A percentile compares a stretch with the other conserved stretches of the same genome.
These are phyloP conservation scores for Termitomyces sp. DNA, from an alignment of 768 basidiomycete genomes.

Conservation along the genomic window DNA sequence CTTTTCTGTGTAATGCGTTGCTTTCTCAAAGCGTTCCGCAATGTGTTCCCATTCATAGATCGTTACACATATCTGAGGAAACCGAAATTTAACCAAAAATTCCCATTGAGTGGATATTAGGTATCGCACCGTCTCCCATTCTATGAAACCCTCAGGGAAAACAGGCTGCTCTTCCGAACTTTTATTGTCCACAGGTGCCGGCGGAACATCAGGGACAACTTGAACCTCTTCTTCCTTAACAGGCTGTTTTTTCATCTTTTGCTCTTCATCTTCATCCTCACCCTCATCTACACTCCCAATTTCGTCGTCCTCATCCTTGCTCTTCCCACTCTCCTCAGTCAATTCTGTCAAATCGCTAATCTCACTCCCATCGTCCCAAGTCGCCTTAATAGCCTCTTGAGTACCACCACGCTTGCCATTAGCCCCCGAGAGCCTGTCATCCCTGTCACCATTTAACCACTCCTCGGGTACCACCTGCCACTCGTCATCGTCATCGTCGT, in stretches of 20 bases:
- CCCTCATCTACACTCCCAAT: conserved; percentile 13
- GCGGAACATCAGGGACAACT: conserved; percentile 1
- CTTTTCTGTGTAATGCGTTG: conserved; percentile 78
- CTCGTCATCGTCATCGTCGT: conserved; percentile 59
- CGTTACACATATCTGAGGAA: conserved; percentile 71
- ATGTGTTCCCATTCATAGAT: conserved; percentile 84
- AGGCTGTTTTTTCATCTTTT: conserved; percentile 10
- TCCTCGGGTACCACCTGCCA: conserved; percentile 83
- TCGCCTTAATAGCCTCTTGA: conserved; percentile 36
- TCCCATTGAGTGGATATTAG: not conserved
- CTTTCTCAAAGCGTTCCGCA: conserved; percentile 69
- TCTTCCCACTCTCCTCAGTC: conserved; percentile 40
- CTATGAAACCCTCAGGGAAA: conserved; percentile 57
- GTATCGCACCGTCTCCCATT: conserved; percentile 84
- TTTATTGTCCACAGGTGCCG: conserved; percentile 8
- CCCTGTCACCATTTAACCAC: conserved; percentile 45
- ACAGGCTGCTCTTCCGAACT: conserved; percentile 21
- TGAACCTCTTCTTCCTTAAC: conserved; percentile 14
- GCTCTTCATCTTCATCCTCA: conserved; percentile 5
- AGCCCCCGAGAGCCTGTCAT: conserved; percentile 7
- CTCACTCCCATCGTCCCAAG: conserved; percentile 63
- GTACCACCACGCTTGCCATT: conserved; percentile 14
- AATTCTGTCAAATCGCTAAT: conserved; percentile 77
- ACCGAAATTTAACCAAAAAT: not conserved
- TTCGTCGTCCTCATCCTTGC: conserved; percentile 14